Evolutionary conservation across 768 basidiomycete genomes (phyloP).

Genomic region (Scleroderma bovista): DNA sequence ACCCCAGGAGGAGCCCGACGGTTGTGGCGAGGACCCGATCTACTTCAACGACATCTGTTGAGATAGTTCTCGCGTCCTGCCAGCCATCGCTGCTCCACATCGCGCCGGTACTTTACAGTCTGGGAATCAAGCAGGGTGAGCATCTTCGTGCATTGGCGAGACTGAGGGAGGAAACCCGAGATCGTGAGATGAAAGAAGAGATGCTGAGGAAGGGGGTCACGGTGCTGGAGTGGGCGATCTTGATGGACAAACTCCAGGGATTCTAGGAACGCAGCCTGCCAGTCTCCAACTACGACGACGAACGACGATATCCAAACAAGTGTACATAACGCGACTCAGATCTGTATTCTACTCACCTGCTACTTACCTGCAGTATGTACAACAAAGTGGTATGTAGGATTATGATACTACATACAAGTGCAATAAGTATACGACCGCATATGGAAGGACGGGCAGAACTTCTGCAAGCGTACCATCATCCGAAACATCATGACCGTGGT

Average conservation of each 20-base stretch:
- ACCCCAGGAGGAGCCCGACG: conserved; percentile 8
- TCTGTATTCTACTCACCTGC: too few species aligned
- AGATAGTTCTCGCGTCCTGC: conserved; percentile 53
- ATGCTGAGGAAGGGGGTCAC: conserved; percentile 65
- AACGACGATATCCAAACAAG: not conserved
- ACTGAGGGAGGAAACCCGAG: conserved; percentile 59
- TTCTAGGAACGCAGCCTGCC: too few species aligned
- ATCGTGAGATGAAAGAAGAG: conserved; percentile 65
- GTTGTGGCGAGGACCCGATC: conserved; percentile 20
- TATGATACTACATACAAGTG: too few species aligned
- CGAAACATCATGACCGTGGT: too few species aligned
- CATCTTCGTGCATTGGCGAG: conserved; percentile 59
- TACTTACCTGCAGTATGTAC: too few species aligned
- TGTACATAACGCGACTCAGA: not conserved
- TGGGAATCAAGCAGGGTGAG: conserved; percentile 56
- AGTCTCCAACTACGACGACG: too few species aligned
- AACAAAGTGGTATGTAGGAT: too few species aligned
- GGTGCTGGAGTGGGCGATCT: conserved; percentile 74
- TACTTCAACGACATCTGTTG: conserved; percentile 39
- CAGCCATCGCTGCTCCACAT: conserved; percentile 63
- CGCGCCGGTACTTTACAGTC: conserved; percentile 44
- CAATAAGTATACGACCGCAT: too few species aligned
- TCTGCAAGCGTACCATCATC: too few species aligned
- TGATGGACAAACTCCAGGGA: conserved; percentile 57
- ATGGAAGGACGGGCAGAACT: too few species aligned